Evolutionary conservation across 2,329 filamentous ascomycete species (phyloP).

Genomic region (Epichloe sylvatica): DNA sequence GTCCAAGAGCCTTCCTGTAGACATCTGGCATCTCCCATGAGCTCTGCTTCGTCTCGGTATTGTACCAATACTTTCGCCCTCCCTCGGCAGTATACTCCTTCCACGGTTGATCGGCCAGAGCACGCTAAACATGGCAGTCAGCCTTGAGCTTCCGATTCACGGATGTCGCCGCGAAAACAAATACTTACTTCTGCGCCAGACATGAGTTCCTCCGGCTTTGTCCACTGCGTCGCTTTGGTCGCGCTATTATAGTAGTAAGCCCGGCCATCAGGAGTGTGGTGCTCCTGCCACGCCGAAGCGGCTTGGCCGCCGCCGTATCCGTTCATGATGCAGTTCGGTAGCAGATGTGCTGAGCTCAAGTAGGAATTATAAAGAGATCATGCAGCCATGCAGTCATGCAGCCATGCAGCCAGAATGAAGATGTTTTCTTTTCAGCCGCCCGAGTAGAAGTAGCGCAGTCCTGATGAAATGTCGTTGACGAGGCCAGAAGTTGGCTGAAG

Average conservation of each 20-base stretch:
- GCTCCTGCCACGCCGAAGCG: slow-evolving; percentile 60
- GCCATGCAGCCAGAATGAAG: background rate
- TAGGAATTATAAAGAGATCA: background rate
- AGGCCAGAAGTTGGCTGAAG: background rate
- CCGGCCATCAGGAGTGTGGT: slow-evolving; percentile 66
- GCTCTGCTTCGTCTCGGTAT: slow-evolving; percentile 80
- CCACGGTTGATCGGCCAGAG: slow-evolving; percentile 73
- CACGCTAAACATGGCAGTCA: slow-evolving; percentile 41
- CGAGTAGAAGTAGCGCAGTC: background rate
- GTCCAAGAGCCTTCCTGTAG: slow-evolving; percentile 60
- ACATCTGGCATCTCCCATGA: slow-evolving; percentile 87
- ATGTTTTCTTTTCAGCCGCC: background rate
- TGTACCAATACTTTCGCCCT: slow-evolving; percentile 90
- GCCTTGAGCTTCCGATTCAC: no score
- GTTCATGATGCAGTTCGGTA: slow-evolving; percentile 35
- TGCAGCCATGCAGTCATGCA: background rate
- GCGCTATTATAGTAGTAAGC: slow-evolving; percentile 81
- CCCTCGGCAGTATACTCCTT: slow-evolving; percentile 81
- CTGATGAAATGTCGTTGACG: background rate
- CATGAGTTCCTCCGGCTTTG: slow-evolving; percentile 84
- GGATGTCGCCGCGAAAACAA: background rate
- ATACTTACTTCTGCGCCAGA: slow-evolving; percentile 57
- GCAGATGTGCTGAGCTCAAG: background rate
- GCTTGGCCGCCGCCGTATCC: slow-evolving; percentile 36
- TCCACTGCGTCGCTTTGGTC: slow-evolving; percentile 87